Evolutionary conservation across 2,329 filamentous ascomycete genomes (phyloP), one percentile per base, ranked within the genome.

Genomic region (Kalmusia sp.): DNA sequence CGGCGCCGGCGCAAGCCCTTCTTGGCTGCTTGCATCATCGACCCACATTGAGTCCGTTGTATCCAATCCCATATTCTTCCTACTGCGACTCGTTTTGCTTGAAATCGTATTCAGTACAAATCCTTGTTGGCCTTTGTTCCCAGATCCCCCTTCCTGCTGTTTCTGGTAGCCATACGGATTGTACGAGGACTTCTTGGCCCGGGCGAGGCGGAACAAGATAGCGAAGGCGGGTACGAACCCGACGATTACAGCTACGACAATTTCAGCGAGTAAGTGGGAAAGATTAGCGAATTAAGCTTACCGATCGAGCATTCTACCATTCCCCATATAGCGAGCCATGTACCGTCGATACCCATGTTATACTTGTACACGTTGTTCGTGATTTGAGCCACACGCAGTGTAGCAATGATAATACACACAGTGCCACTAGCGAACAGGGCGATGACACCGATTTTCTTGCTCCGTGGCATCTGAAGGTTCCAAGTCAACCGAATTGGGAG

Each of bases 321-420:
- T 6, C 62, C 70, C 70, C 70, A 74, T 4, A 74, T 56, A 14
- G 67, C 63, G 11, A 74, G 53, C 72, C 72, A 73, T 28, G 54
- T 57, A 5, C 19, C 66, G 64, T 49, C 64, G 55, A 48, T 58
- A 55, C 5, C 38, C 55, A 65, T 9, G 49, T 65, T n/a, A 40
- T 62, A 48, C 52, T 60, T 41, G 58, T 63, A 11, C n/a, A 61
- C 55, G 3, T 67, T 65, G 39, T 57, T 47, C 9, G 68, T 67
- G 17, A 74, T 62, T 24, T 72, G 65, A 5, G 70, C 57, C 21
- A 73, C 66, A 27, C 62, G 60, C 8, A 64, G 37, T 28, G 52
- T 51, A 14, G 62, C 57, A 30, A 61, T 41, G 4, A 51, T 12
- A 17, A 62, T 51, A 41, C 50, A 63, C 15, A 59, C 35, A 27